Evolutionary conservation across 257 asterid genomes (phyloP), one percentile per base, ranked within the genome.

Genomic region (Fraxinus americana): DNA sequence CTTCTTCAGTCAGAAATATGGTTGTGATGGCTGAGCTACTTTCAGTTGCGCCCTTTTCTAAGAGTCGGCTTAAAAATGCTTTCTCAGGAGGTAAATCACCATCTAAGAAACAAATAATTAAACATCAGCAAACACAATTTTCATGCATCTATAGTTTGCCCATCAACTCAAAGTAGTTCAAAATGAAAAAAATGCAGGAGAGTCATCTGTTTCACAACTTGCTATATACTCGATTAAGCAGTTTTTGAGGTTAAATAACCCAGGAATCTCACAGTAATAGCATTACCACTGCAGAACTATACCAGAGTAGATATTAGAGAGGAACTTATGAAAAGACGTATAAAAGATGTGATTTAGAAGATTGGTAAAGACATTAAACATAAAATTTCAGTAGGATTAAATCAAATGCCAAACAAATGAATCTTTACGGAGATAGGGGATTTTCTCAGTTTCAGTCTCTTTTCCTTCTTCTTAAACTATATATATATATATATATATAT

Each of bases 31-130:
- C 77, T 77, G 89, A 90, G 89, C 92, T 86, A 86, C 90, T 84
- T 81, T 91, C 97, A 76, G 96, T 88, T 76, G 96, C 94, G 72
- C 94, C 96, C 19, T 89, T 90, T 86, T 88, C 96, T 78, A 90
- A 45, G 77, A 90, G 93, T 80, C 92, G 92, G 85, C 89, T 87
- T 70, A 91, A 73, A 48, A 91, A 82, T 61, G 90, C 89, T 83
- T 90, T 88, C 71, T 86, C 93, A 3, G 90, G 87, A 72, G 80
- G 85, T 61, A 85, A 80, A 86, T 85, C 89, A 50, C 83, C 86
- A 88, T 86, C 97, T 91, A 82, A 76, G 77, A 77, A 88, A 69
- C 75, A 79, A 71, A 74, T 74, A 76, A 74, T 32, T 59, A 27
- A 73, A 80, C 75, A 73, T 78, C 25, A 83, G 87, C 79, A 79